Percentiles rank a stretch among this genome's conserved stretches.
Evolutionary conservation across 805 yeast genomes (phyloP).

Genomic region (Metschnikowia gelsemii): DNA sequence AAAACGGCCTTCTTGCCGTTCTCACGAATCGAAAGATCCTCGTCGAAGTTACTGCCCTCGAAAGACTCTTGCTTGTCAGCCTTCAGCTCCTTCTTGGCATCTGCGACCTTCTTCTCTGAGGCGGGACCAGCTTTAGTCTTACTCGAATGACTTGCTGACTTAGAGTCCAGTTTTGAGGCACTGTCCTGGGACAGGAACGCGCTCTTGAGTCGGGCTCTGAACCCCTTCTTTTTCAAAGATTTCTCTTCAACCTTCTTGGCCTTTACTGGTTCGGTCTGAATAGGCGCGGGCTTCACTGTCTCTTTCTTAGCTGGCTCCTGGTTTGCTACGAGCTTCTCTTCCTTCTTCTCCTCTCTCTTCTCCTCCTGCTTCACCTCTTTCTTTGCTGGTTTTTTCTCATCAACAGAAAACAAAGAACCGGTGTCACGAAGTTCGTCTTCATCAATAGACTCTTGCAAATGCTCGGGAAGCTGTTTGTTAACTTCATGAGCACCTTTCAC

Average conservation of each 20-base stretch:
- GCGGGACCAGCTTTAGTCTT: slow-evolving; percentile 6
- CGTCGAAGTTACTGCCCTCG: slow-evolving; percentile 22
- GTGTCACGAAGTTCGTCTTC: slow-evolving; percentile 39
- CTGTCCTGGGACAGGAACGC: slow-evolving; percentile 10
- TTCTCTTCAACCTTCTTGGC: slow-evolving; percentile 2
- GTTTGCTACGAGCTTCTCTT: slow-evolving; percentile 1
- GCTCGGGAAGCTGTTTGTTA: slow-evolving; percentile 52
- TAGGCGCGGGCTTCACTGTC: slow-evolving; percentile 5
- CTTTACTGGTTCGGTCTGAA: slow-evolving; percentile 1
- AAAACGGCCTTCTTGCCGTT: slow-evolving; percentile 36
- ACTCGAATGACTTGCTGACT: neutral
- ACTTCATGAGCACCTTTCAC: slow-evolving; percentile 50
- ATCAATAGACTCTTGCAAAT: slow-evolving; percentile 40
- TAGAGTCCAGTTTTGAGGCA: slow-evolving; percentile 3
- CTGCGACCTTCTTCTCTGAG: slow-evolving; percentile 5
- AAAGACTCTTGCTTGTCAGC: slow-evolving; percentile 3
- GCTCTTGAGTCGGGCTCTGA: slow-evolving; percentile 18
- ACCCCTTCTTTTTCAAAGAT: slow-evolving; percentile 15
- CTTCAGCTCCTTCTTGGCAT: neutral
- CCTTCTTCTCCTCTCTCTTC: neutral
- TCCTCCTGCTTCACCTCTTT: slow-evolving; percentile 9
- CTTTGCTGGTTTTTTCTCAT: slow-evolving; percentile 18
- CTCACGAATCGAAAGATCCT: slow-evolving; percentile 31
- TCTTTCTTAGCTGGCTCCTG: too few relatives aligned
- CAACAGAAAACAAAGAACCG: slow-evolving; percentile 39